Base-by-base conservation (phyloP, 176 grass and related monocot species). In the Musa acuminata region DNA sequence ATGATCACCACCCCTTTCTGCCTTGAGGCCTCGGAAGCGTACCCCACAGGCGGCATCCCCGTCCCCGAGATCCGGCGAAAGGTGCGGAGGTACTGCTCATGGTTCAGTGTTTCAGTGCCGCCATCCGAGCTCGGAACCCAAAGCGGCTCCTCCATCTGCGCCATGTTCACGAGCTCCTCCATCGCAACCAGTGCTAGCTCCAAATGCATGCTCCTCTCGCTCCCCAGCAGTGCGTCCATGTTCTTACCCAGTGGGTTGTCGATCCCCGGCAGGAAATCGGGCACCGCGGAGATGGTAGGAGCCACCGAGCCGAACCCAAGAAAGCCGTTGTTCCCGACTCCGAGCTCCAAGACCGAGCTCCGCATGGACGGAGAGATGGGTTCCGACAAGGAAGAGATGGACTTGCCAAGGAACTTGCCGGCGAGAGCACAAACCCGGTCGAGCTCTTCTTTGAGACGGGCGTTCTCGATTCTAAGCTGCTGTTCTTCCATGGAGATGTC, bases 381-480 rank as follows among this genome's bases (percentile, higher is more conserved):
- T 60, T 73, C 75, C 4, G 82, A 85, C 21, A 87, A 67, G 24
- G 83, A 67, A 1, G 89, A 86, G 10, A 97, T 64, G 1, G 94
- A 84, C 71, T 88, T 80, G 69, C 94, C 90, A 0, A 98, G 86
- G 88, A 98, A 98, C 66, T 89, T 98, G 13, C 86, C 90, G 48
- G 94, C 94, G 13, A 98, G 94, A 13, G 88, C 64, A 49, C 86
- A 89, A n/a, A 98, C 94, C 62, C 94, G 86, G 62, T 93, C 90
- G 1, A 98, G 88, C 90, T 98, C 94, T 69, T 98, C 94, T 69
- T 93, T 98, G 21, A 98, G 87, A 0, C 94, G 90, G 27, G 94
- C 88, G 87, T 98, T 98, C 83, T 98, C 90, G 69, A 98, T 92
- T 62, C 88, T 82, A 21, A 98, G 86, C 50, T 93, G 94, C 85